Evolutionary conservation across 2,329 filamentous ascomycete species (phyloP).

Genomic region (Rhynchosporium secalis): DNA sequence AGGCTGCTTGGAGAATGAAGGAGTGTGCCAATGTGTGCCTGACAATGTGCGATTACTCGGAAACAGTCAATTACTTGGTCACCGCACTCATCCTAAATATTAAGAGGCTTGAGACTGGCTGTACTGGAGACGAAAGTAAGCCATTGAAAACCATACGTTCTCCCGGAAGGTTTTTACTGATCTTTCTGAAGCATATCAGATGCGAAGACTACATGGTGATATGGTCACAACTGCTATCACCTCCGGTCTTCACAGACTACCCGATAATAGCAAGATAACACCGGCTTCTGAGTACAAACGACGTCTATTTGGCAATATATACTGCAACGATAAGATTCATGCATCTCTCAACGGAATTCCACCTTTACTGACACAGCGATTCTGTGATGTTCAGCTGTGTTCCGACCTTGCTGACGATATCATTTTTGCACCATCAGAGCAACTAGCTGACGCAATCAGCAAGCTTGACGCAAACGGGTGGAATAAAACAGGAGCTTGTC

Average conservation of each 20-base stretch:
- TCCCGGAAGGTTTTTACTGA: not conserved
- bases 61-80: conserved; percentile 26
- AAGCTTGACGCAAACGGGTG: conserved; percentile 34
- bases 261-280: conserved; percentile 31
- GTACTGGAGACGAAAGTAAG: conserved; percentile 37
- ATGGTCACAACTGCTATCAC: conserved; percentile 32
- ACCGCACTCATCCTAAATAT: conserved; percentile 23
- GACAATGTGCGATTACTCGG: conserved; percentile 29
- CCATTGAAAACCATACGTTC: not conserved
- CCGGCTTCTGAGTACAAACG: conserved; percentile 36
- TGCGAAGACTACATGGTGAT: conserved; percentile 32
- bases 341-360: conserved; percentile 35
- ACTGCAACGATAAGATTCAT: conserved; percentile 34
- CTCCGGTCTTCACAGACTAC: conserved; percentile 36
- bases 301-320: conserved; percentile 32
- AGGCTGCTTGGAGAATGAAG: conserved; percentile 38
- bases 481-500: conserved; percentile 30
- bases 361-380: conserved; percentile 31
- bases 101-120: conserved; percentile 29
- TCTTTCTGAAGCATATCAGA: conserved; percentile 24
- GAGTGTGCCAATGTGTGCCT: conserved; percentile 37
- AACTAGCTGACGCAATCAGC: conserved; percentile 22
- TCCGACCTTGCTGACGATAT: conserved; percentile 35
- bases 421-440: conserved; percentile 28
- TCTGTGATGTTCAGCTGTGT: conserved; percentile 31